Conservation (phyloP, 2,329 filamentous ascomycete species). For the Cladorrhinum sp. region DNA sequence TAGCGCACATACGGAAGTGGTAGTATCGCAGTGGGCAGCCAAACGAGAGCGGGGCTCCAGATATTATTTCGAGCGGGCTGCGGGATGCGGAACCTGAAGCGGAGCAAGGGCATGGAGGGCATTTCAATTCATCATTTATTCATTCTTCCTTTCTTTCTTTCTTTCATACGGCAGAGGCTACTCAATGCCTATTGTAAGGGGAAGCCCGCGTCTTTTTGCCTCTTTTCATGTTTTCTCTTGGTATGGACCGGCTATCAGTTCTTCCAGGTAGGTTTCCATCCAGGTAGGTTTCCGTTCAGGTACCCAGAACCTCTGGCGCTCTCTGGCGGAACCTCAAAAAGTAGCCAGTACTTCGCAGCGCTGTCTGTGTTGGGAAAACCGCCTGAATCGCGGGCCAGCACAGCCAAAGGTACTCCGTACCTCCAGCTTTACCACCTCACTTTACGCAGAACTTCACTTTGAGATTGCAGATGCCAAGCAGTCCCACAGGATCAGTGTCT, state of each 20-base stretch:
- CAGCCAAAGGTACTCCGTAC: conserved; percentile 8
- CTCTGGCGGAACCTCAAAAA: not conserved
- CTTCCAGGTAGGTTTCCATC: too few species aligned
- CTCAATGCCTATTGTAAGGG: not conserved
- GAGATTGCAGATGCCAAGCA: conserved; percentile 21
- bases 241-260: not conserved
- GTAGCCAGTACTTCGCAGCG: conserved; percentile 8
- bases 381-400: conserved; percentile 16
- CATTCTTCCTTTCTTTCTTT: not conserved
- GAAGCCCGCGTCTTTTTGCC: too few species aligned
- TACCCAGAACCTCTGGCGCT: conserved; percentile 2
- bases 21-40: not conserved
- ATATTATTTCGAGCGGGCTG: not conserved
- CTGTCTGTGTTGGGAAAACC: conserved; percentile 18
- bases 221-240: not conserved
- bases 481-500: conserved; percentile 8
- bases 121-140: not conserved
- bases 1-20: conserved; percentile 5
- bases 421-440: too few species aligned
- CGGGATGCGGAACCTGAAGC: not conserved
- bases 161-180: not conserved
- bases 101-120: not conserved
- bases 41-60: not conserved
- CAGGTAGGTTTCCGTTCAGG: not conserved
- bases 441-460: not conserved